These are phyloP conservation scores for Pyropia haitanensis DNA, from an alignment of 23 red algal genomes.

Conservation along the genomic window DNA sequence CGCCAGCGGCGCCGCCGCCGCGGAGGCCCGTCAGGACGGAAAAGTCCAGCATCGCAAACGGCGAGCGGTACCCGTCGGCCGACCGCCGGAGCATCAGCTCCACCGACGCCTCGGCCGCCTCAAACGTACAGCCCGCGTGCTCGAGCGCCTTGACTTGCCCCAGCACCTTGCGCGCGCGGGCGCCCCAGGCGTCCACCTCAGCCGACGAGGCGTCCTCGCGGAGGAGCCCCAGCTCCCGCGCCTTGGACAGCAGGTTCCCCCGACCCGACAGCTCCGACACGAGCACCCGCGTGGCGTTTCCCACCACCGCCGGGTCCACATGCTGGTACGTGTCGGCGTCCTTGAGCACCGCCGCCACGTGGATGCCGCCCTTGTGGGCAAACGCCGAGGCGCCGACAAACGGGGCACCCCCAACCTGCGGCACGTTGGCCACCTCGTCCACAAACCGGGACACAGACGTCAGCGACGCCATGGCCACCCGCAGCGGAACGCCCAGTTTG, in stretches of 20 bases:
- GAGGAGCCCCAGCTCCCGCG: conserved; percentile 62
- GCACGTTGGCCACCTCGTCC: conserved; percentile 81
- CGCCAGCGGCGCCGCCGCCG: conserved; percentile 12
- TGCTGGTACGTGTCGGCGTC: conserved; percentile 85
- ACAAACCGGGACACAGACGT: conserved; percentile 74
- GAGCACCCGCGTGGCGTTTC: conserved; percentile 85
- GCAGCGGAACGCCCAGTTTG: conserved; percentile 52
- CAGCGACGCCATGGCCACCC: conserved; percentile 11
- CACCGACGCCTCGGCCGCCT: conserved; percentile 86
- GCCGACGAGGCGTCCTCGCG: conserved; percentile 9
- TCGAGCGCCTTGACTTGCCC: conserved; percentile 83
- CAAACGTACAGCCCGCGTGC: conserved; percentile 95
- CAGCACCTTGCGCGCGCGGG: conserved; percentile 29
- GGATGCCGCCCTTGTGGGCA: conserved; percentile 97
- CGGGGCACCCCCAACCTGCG: conserved; percentile 45
- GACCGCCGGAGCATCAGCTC: conserved; percentile 81
- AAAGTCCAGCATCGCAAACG: conserved; percentile 94
- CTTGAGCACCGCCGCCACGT: conserved; percentile 94
- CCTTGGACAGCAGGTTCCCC: conserved; percentile 82
- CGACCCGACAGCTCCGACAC: conserved; percentile 85
- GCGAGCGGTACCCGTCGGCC: conserved; percentile 58
- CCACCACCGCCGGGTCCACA: conserved; percentile 77
- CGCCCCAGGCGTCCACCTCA: conserved; percentile 21
- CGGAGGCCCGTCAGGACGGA: conserved; percentile 58
- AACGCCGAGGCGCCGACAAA: conserved; percentile 91